Percentiles rank a stretch among this genome's conserved stretches.
These are phyloP conservation scores for Mycena floridula DNA, from an alignment of 768 basidiomycete genomes.

Conservation along the genomic window DNA sequence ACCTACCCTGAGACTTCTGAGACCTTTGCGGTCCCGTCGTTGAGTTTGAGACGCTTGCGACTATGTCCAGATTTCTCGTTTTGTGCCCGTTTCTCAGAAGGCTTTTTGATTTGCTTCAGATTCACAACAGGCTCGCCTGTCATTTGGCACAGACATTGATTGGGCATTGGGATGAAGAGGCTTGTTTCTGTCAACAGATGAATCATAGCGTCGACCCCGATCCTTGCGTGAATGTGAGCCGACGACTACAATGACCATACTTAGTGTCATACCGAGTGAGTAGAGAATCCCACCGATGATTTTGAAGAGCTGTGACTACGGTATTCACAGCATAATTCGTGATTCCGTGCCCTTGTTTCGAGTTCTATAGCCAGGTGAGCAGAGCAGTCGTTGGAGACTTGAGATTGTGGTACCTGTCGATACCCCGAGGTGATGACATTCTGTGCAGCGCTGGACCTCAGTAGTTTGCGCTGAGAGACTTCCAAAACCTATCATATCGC, in stretches of 20 bases:
- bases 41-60: too few relatives aligned
- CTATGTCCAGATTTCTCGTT: too few relatives aligned
- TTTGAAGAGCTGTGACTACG: conserved; percentile 58
- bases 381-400: conserved; percentile 4
- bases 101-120: not conserved
- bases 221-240: conserved; percentile 32
- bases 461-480: conserved; percentile 49
- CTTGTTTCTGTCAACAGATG: conserved; percentile 73
- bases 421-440: conserved; percentile 70
- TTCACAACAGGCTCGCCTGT: conserved; percentile 57
- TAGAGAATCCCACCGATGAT: conserved; percentile 60
- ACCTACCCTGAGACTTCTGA: too few relatives aligned
- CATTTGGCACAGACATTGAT: conserved; percentile 81
- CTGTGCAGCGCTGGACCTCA: conserved; percentile 33
- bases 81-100: too few relatives aligned
- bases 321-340: conserved; percentile 69
- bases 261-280: conserved; percentile 44
- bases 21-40: too few relatives aligned
- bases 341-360: conserved; percentile 25
- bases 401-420: conserved; percentile 37
- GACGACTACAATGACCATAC: not conserved
- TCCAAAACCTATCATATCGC: conserved; percentile 46
- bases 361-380: not conserved
- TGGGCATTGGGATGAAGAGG: conserved; percentile 72
- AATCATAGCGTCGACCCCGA: conserved; percentile 72